Evolutionary conservation across 2,329 filamentous ascomycete species (phyloP).

Genomic region (Neofusicoccum kwambonambiense): DNA sequence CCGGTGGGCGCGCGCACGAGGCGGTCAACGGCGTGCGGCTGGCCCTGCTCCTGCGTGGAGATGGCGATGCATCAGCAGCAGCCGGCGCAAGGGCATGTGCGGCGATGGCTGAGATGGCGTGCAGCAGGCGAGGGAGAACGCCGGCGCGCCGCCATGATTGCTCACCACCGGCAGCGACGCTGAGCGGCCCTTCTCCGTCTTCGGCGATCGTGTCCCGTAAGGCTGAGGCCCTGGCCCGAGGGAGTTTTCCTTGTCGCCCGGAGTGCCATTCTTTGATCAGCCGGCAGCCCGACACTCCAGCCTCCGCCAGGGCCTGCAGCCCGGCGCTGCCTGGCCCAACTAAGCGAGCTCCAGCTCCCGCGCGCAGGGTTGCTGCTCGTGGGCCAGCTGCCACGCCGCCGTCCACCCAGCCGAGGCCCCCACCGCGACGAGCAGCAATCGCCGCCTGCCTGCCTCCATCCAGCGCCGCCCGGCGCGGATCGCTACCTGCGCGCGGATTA

Average conservation of each 20-base stretch:
- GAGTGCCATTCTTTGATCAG: too few relatives aligned
- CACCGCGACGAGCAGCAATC: too few relatives aligned
- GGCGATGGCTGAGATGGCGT: neutral
- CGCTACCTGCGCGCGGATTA: neutral
- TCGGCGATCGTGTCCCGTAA: slow-evolving; percentile 14
- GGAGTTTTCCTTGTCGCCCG: neutral
- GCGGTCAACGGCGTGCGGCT: slow-evolving; percentile 8
- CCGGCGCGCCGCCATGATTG: neutral
- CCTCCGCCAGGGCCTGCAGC: neutral
- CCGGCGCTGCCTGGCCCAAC: neutral
- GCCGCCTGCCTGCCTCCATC: neutral
- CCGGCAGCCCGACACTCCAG: neutral
- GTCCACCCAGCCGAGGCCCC: too few relatives aligned
- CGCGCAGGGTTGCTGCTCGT: too few relatives aligned
- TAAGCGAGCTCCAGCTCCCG: neutral
- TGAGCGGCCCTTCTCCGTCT: slow-evolving; percentile 3
- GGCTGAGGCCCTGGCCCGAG: slow-evolving; percentile 10
- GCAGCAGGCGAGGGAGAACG: slow-evolving; percentile 1
- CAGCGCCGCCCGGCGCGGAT: neutral
- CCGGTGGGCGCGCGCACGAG: slow-evolving; percentile 10
- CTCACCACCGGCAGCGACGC: neutral
- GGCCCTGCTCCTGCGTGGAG: neutral
- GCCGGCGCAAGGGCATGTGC: neutral
- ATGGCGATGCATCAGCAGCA: neutral
- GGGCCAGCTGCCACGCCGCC: too few relatives aligned